Evolutionary conservation across 352 stramenopile genomes (phyloP), one percentile per base, ranked within the genome.

Genomic region (Phytophthora tentaculata): DNA sequence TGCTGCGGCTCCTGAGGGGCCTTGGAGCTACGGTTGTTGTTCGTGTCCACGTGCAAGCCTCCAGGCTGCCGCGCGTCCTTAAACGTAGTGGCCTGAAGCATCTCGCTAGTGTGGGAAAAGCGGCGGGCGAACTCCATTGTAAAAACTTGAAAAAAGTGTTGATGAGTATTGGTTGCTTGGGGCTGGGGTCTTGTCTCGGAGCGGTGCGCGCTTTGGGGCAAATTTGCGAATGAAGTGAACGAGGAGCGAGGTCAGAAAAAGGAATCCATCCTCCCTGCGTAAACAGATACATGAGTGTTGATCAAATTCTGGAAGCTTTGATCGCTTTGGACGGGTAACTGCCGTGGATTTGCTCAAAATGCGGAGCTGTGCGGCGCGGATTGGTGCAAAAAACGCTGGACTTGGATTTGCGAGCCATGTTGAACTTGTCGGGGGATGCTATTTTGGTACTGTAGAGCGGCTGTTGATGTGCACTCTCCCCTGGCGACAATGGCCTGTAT

Each of bases 11-110:
- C 56, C 59, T 64, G 62, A 37, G 65, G 20, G 14, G 32, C 41
- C 61, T 64, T 78, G 48, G 63, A 19, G 47, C 71, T 68, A 16
- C 79, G 76, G 44, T 68, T 64, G 17, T 75, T 58, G 61, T 62
- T 81, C 23, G 83, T 89, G 76, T 91, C 77, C n/a, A 89, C 81
- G 22, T 69, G 71, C 8, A 86, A 64, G n/a, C 62, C 50, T 24
- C 55, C 28, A 20, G 73, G 60, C 17, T 77, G 76, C 28, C 47
- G 60, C n/a, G 70, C 65, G 52, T 74, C 64, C 22, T 71, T 73
- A 2, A 23, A 64, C 26, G 54, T 67, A 1, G 72, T 58, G 48
- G 63, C 43, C 58, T 71, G 68, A 41, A 76, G 67, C 72, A 79
- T 77, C 50, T 79, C 72, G 23, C 53, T 74, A 0, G 68, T 79